phyloP scores from a whole-genome alignment of 495 filamentous ascomycete species.

The Xylaria grammica region DNA sequence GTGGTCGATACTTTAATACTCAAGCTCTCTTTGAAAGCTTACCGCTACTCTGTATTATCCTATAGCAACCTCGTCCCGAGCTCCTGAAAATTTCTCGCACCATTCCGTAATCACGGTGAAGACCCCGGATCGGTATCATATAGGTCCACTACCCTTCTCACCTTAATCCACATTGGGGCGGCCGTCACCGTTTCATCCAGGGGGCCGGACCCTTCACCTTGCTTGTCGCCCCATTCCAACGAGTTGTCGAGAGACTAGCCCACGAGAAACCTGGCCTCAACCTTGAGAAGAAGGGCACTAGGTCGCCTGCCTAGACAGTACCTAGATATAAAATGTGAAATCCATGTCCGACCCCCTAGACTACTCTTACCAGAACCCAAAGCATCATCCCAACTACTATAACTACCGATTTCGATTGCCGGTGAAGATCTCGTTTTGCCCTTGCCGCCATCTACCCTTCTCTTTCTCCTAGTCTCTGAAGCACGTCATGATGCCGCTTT shows the following conservation, averaged over 20 bases:
- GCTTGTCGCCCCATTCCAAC: slow-evolving; percentile 7
- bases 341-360: too few relatives aligned
- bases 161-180: slow-evolving; percentile 6
- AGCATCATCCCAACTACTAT: too few relatives aligned
- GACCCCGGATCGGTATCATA: slow-evolving; percentile 7
- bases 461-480: too few relatives aligned
- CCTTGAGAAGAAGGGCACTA: too few relatives aligned
- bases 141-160: slow-evolving; percentile 10
- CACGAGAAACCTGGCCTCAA: too few relatives aligned
- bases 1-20: slow-evolving; percentile 14
- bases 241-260: slow-evolving; percentile 5
- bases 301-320: too few relatives aligned
- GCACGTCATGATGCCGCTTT: too few relatives aligned
- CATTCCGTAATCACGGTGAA: slow-evolving; percentile 19
- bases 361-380: too few relatives aligned
- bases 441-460: too few relatives aligned
- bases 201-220: not conserved
- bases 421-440: too few relatives aligned
- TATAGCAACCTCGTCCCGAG: not conserved
- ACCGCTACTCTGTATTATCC: not conserved
- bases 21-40: not conserved
- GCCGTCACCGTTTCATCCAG: slow-evolving; percentile 5
- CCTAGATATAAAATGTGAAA: too few relatives aligned
- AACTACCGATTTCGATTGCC: too few relatives aligned
- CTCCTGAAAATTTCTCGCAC: slow-evolving; percentile 14